A percentile compares a stretch with the other conserved stretches of the same genome.
Conservation (phyloP, 1,139 yeast genomes). For the Yamadazyma kanchanaburiensis region DNA sequence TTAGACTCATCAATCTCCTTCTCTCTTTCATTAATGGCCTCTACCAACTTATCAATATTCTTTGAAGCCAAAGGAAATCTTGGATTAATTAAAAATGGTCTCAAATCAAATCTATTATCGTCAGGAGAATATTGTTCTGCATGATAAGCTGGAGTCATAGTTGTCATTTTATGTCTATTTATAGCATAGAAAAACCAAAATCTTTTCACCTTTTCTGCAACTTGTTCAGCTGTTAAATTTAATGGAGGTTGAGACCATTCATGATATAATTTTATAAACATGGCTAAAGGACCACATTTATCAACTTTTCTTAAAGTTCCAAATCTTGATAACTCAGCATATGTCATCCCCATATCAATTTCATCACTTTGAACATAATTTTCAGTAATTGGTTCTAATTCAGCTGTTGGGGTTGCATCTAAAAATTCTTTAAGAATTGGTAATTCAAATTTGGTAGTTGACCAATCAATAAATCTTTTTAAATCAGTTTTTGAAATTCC, state of each 20-base stretch:
- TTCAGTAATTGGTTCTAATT: constrained; percentile 91
- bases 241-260: constrained; percentile 79
- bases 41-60: constrained; percentile 78
- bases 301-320: constrained; percentile 91
- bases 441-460: constrained; percentile 61
- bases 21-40: constrained; percentile 41
- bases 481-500: constrained; percentile 93
- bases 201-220: constrained; percentile 87
- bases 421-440: constrained; percentile 78
- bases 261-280: constrained; percentile 86
- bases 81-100: constrained; percentile 94
- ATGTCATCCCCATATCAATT: constrained; percentile 97
- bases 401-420: constrained; percentile 95
- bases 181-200: constrained; percentile 93
- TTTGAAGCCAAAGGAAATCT: constrained; percentile 85
- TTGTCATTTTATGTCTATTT: constrained; percentile 95
- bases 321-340: constrained; percentile 85
- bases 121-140: constrained; percentile 98
- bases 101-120: constrained; percentile 89
- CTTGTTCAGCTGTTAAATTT: constrained; percentile 71
- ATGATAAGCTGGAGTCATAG: constrained; percentile 93
- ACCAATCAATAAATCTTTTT: constrained; percentile 80
- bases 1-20: constrained; percentile 21
- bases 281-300: constrained; percentile 93
- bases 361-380: constrained; percentile 94